These are phyloP conservation scores for Ophiostoma fasciatum DNA, from an alignment of 2,329 filamentous ascomycete genomes.

Conservation along the genomic window DNA sequence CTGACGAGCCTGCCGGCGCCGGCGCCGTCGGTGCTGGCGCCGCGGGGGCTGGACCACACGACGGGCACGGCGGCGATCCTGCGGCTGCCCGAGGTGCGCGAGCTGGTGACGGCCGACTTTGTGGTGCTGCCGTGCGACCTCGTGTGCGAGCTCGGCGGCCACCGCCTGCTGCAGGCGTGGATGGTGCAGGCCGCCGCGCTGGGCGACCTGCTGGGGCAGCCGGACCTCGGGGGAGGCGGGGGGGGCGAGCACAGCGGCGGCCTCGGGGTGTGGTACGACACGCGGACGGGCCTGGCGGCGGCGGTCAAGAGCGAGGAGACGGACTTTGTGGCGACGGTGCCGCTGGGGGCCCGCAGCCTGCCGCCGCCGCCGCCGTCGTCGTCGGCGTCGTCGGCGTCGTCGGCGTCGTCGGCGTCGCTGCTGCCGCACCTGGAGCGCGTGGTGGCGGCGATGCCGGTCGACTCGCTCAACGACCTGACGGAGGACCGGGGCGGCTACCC, in stretches of 20 bases:
- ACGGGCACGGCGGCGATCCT: constrained; percentile 84
- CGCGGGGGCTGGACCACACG: constrained; percentile 60
- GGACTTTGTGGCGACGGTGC: constrained; percentile 73
- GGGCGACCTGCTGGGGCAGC: constrained; percentile 40
- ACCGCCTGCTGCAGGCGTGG: constrained; percentile 77
- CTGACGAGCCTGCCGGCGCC: constrained; percentile 59
- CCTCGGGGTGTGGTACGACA: constrained; percentile 82
- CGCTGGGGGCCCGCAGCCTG: too few relatives aligned
- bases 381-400: constrained; percentile 39
- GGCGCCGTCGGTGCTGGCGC: constrained; percentile 61
- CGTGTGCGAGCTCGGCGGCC: constrained; percentile 76
- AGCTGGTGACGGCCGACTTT: constrained; percentile 72
- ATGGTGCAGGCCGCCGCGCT: constrained; percentile 70
- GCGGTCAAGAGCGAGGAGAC: constrained; percentile 82
- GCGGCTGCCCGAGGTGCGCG: constrained; percentile 65
- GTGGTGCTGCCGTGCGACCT: constrained; percentile 85
- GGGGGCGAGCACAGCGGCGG: constrained; percentile 49
- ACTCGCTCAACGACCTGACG: constrained; percentile 71
- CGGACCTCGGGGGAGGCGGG: constrained; percentile 4
- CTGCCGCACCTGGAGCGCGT: constrained; percentile 58
- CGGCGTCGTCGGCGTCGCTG: constrained; percentile 30
- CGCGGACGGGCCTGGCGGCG: constrained; percentile 49
- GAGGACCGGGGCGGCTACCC: constrained; percentile 61
- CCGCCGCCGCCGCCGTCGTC: too few relatives aligned
- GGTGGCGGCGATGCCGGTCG: constrained; percentile 76